These are phyloP conservation scores for Westerdykella sp. DNA, from an alignment of 2,329 filamentous ascomycete genomes.

Conservation along the genomic window DNA sequence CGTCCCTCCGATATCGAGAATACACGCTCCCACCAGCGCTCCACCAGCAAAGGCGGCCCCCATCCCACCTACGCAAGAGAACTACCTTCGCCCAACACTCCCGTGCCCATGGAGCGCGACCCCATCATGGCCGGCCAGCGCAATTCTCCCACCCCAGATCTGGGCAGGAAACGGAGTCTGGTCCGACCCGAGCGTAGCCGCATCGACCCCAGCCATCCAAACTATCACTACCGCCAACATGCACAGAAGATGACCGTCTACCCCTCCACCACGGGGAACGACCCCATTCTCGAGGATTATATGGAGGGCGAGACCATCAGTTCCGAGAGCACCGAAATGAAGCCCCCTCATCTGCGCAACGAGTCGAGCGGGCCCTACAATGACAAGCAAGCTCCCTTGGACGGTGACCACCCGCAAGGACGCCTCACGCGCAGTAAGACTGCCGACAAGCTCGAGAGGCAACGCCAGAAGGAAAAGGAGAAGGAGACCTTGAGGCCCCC, in stretches of 20 bases:
- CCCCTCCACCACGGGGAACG: slow-evolving; percentile 87
- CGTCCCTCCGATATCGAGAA: slow-evolving; percentile 63
- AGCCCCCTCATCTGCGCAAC: slow-evolving; percentile 36
- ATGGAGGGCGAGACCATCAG: slow-evolving; percentile 49
- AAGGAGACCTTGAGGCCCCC: slow-evolving; percentile 65
- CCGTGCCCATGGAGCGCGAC: slow-evolving; percentile 44
- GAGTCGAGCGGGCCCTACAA: slow-evolving; percentile 35
- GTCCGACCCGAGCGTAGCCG: slow-evolving; percentile 82
- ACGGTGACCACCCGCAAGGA: slow-evolving; percentile 40
- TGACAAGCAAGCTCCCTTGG: slow-evolving; percentile 33
- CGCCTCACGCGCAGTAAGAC: slow-evolving; percentile 62
- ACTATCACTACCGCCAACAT: slow-evolving; percentile 94
- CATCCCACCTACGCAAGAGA: slow-evolving; percentile 37
- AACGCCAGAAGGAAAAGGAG: slow-evolving; percentile 54
- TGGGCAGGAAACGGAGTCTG: slow-evolving; percentile 74
- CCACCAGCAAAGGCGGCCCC: slow-evolving; percentile 33
- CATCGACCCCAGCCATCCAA: slow-evolving; percentile 80
- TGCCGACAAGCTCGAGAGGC: slow-evolving; percentile 54
- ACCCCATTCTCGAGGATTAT: slow-evolving; percentile 73
- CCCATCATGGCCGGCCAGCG: slow-evolving; percentile 44
- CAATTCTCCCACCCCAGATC: slow-evolving; percentile 41
- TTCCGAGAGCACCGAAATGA: slow-evolving; percentile 58
- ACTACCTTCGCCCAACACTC: slow-evolving; percentile 42
- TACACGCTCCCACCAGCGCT: slow-evolving; percentile 45
- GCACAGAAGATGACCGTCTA: slow-evolving; percentile 85